Percentiles rank a stretch among this genome's conserved stretches.
Conservation (phyloP, 345 rosid genomes). For the Acer yangbiense region DNA sequence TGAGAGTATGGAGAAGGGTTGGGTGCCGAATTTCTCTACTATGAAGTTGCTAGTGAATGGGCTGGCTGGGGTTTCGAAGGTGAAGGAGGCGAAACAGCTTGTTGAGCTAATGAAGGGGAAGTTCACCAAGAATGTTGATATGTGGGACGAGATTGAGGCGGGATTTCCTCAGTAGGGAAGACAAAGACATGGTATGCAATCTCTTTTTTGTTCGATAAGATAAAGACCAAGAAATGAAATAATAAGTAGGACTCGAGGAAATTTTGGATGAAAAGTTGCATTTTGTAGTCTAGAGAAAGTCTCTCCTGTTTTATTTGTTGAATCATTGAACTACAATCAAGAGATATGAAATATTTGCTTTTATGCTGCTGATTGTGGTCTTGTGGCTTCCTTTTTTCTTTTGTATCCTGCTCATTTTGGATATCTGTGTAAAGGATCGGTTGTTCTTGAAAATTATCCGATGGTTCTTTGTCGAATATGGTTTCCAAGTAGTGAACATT, state of each 20-base stretch:
- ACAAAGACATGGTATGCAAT: not conserved
- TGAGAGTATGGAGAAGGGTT: conserved; percentile 63
- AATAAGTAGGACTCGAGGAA: not conserved
- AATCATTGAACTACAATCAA: not conserved
- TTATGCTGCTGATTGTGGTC: not conserved
- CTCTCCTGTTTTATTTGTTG: not conserved
- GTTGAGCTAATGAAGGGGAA: conserved; percentile 53
- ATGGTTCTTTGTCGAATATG: not conserved
- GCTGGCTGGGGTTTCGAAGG: conserved; percentile 49
- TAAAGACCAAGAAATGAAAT: not conserved
- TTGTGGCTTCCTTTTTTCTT: not conserved
- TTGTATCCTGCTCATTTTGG: not conserved
- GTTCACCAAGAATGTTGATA: conserved; percentile 46
- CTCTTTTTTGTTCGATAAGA: not conserved
- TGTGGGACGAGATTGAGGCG: conserved; percentile 88
- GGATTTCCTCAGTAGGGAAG: conserved; percentile 51
- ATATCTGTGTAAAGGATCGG: not conserved
- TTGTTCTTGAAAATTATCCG: not conserved
- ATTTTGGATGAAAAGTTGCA: not conserved
- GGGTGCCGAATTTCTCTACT: conserved; percentile 64
- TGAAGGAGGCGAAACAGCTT: conserved; percentile 64
- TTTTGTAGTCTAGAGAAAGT: conserved; percentile 1
- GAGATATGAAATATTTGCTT: not conserved
- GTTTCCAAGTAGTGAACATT: not conserved
- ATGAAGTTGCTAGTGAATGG: conserved; percentile 77